phyloP scores from a whole-genome alignment of 73 alveolate genomes.

The Tetrahymena thermophila region DNA sequence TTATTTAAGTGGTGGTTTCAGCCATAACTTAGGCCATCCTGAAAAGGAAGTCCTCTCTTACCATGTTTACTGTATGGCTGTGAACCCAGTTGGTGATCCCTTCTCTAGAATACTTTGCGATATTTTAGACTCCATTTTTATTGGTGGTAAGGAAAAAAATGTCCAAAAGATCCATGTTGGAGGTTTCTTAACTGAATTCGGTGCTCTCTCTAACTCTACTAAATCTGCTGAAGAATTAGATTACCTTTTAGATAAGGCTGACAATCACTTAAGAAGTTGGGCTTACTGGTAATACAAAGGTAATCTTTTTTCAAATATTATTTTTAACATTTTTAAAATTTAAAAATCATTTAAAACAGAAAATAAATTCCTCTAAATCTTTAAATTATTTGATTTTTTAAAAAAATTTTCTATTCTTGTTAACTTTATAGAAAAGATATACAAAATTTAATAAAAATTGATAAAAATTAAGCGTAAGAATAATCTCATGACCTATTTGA shows the following conservation, averaged over 20 bases:
- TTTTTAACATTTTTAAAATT: no score
- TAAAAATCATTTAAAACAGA: no score
- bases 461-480: no score
- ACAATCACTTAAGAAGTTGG: constrained; percentile 57
- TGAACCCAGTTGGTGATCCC: constrained; percentile 25
- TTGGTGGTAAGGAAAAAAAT: constrained; percentile 45
- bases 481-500: no score
- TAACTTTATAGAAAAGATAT: no score
- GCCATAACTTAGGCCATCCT: constrained; percentile 38
- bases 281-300: constrained; percentile 69
- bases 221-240: constrained; percentile 59
- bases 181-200: constrained; percentile 63
- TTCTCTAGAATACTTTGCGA: constrained; percentile 40
- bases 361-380: no score
- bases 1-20: constrained; percentile 36
- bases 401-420: no score
- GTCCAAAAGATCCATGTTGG: constrained; percentile 53
- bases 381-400: no score
- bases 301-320: neutral
- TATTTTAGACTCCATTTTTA: constrained; percentile 46
- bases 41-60: constrained; percentile 38
- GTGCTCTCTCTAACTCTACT: constrained; percentile 62
- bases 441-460: no score
- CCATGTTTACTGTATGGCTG: constrained; percentile 36
- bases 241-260: constrained; percentile 43